Percentiles rank a stretch among this genome's conserved stretches.
phyloP scores from a whole-genome alignment of 768 basidiomycete species.

The Amanita molliuscula region DNA sequence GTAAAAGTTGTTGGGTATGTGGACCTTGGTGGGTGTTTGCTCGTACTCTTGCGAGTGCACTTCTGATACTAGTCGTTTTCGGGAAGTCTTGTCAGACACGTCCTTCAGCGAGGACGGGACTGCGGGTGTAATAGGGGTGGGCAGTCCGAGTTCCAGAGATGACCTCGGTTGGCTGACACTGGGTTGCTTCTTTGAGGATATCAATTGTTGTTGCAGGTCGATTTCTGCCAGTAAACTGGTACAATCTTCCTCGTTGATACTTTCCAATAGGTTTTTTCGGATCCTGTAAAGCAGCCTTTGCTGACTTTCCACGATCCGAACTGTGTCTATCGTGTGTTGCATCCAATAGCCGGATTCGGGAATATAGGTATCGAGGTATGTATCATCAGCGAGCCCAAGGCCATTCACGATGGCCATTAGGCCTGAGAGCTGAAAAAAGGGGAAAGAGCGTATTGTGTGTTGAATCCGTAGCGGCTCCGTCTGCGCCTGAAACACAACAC shows the following conservation, averaged over 20 bases:
- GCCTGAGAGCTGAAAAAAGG: conserved; percentile 49
- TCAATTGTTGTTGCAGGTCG: conserved; percentile 23
- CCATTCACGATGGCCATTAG: conserved; percentile 42
- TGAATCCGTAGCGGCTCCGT: conserved; percentile 48
- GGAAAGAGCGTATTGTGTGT: conserved; percentile 51
- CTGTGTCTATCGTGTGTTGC: conserved; percentile 49
- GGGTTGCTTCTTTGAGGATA: conserved; percentile 11
- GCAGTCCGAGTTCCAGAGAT: conserved; percentile 8
- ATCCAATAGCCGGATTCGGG: conserved; percentile 51
- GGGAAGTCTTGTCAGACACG: conserved; percentile 10
- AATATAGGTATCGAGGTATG: conserved; percentile 56
- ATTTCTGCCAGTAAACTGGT: conserved; percentile 46
- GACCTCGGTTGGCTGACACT: conserved; percentile 2
- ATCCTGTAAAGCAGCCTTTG: conserved; percentile 55
- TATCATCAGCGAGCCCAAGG: conserved; percentile 37
- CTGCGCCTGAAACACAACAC: conserved; percentile 25
- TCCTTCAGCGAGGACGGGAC: conserved; percentile 14
- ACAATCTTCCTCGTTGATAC: conserved; percentile 48
- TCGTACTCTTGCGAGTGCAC: conserved; percentile 1
- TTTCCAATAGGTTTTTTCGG: conserved; percentile 48
- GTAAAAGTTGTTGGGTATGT: conserved; percentile 23
- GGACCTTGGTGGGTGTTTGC: conserved; percentile 14
- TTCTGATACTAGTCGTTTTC: conserved; percentile 17
- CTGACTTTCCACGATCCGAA: conserved; percentile 47
- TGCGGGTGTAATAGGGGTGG: conserved; percentile 5